Evolutionary conservation across 176 grass and related monocot genomes (phyloP), one percentile per base, ranked within the genome.

Genomic region (Rhynchospora breviuscula): DNA sequence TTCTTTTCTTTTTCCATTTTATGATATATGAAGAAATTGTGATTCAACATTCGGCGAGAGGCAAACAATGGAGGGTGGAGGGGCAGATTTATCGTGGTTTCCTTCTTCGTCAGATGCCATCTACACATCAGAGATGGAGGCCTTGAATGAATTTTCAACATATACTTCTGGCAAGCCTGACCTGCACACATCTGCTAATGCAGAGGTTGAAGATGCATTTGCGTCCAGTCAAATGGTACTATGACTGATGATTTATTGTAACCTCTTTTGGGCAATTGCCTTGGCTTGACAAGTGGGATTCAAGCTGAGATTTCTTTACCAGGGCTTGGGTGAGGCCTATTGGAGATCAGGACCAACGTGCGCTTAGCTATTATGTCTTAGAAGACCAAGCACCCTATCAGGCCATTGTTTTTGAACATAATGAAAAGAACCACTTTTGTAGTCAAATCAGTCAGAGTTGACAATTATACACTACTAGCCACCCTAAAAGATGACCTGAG

Each of bases 21-120:
- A 11, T 67, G 64, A 79, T 73, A 22, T 63, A 63, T 29, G 26
- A 88, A 98, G 95, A 85, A 87, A 81, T 13, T 91, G 84, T 90
- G 92, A 98, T 85, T 90, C 87, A 5, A 94, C 89, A 62, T 94
- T 79, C 72, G 92, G 84, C 52, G 89, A 93, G 79, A 72, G 86
- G 51, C 89, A 82, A 82, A 31, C 60, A 66, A 82, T 68, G 80
- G 80, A 93, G 51, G 84, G 88, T 64, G 87, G 81, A 63, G 67
- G 84, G 56, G 87, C 91, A 83, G 92, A 85, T 31, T 63, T 98
- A 77, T 90, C 92, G 78, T 94, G 89, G 95, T 84, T 94, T 88
- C 87, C 90, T 76, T 90, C 59, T 58, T 82, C 92, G 67, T 93
- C 92, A 90, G 81, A 93, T 84, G 53, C 63, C 22, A 85, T 94